Evolutionary conservation across 352 stramenopile species (phyloP).

Genomic region (Phytophthora rubi): DNA sequence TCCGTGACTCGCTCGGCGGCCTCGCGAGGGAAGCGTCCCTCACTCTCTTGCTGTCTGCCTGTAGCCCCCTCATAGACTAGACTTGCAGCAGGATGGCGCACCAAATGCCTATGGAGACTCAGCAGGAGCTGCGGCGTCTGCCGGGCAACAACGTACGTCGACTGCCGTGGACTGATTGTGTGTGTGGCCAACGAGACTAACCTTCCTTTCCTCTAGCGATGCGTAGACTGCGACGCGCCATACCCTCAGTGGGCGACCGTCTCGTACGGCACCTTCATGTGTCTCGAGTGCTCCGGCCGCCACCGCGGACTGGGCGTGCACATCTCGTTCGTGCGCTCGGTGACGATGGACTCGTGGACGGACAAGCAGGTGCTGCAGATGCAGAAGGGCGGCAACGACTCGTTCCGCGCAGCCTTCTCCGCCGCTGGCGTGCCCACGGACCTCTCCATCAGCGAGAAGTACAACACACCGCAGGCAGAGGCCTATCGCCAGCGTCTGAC

Average conservation of each 20-base stretch:
- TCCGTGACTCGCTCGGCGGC: not conserved
- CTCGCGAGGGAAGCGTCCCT: not conserved
- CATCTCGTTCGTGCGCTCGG: conserved; percentile 92
- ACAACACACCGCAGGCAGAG: conserved; percentile 85
- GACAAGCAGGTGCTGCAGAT: conserved; percentile 89
- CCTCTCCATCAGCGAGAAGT: conserved; percentile 84
- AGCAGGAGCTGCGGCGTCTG: conserved; percentile 85
- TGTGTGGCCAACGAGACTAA: not conserved
- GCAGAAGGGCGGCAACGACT: conserved; percentile 82
- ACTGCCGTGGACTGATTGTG: not conserved
- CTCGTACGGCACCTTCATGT: conserved; percentile 96
- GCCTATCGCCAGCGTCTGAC: conserved; percentile 69
- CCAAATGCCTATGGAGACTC: conserved; percentile 86
- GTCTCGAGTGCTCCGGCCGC: conserved; percentile 93
- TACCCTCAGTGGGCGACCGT: conserved; percentile 95
- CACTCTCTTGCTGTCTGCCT: conserved; percentile 1
- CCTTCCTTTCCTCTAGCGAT: conserved; percentile 54
- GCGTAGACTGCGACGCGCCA: conserved; percentile 94
- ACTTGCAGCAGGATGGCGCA: conserved; percentile 51
- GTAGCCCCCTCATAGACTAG: conserved; percentile 20
- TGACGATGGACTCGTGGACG: conserved; percentile 90
- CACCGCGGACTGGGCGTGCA: conserved; percentile 93
- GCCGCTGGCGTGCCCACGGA: conserved; percentile 68
- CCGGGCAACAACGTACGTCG: conserved; percentile 83
- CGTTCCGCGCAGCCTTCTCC: conserved; percentile 68